Evolutionary conservation across 73 alveolate genomes (phyloP).

Genomic region (Tetrahymena malaccensis): DNA sequence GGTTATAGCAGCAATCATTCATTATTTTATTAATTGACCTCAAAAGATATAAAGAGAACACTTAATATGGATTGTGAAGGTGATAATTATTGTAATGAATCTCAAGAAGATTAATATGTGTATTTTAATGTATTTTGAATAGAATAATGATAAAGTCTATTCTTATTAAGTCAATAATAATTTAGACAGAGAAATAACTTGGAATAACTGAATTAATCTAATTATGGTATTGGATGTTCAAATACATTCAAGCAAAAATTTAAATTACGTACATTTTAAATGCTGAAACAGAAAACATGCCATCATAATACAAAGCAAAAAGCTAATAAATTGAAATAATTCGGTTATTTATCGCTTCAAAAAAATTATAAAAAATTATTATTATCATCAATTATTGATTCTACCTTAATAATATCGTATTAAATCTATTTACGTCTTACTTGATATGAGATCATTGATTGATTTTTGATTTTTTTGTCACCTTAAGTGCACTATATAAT

Average conservation of each 20-base stretch:
- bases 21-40: too few species aligned
- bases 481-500: background rate
- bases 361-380: background rate
- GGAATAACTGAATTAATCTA: background rate
- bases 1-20: too few species aligned
- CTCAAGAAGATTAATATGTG: too few species aligned
- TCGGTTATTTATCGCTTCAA: background rate
- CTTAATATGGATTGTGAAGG: too few species aligned
- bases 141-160: too few species aligned
- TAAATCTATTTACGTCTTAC: background rate
- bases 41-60: too few species aligned
- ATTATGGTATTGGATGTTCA: background rate
- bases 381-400: background rate
- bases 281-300: background rate
- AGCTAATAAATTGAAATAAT: background rate
- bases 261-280: background rate
- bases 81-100: too few species aligned
- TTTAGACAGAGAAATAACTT: background rate
- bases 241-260: too few species aligned
- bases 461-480: background rate
- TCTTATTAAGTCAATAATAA: too few species aligned
- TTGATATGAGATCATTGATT: background rate
- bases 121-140: too few species aligned
- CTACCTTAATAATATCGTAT: background rate
- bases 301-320: background rate